These are phyloP conservation scores for Sphagnum magellanicum DNA, from an alignment of 228 moss, liverwort and hornwort genomes.

Conservation along the genomic window DNA sequence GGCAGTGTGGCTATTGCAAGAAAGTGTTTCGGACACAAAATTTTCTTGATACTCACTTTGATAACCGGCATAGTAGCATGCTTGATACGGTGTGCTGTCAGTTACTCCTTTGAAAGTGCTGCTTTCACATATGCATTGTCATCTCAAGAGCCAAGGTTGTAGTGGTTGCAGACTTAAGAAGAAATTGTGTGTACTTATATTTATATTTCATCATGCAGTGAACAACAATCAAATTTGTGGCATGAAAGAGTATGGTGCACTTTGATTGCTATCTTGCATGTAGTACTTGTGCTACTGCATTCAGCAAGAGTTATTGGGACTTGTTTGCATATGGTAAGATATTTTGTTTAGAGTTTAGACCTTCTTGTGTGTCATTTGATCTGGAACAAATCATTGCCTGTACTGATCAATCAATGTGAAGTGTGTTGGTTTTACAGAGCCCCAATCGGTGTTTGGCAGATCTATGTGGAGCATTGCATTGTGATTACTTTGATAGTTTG, in stretches of 20 bases:
- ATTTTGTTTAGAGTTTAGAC: too few relatives aligned
- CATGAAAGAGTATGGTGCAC: too few relatives aligned
- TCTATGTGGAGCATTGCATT: constrained; percentile 86
- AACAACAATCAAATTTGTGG: too few relatives aligned
- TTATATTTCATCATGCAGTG: too few relatives aligned
- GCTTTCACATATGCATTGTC: not conserved
- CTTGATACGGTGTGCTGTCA: constrained; percentile 49
- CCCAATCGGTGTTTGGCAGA: constrained; percentile 74
- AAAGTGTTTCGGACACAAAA: constrained; percentile 74
- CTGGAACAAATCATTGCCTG: too few relatives aligned
- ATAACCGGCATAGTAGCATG: constrained; percentile 69
- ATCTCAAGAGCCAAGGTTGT: not conserved
- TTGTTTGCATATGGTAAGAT: too few relatives aligned
- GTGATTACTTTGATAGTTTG: constrained; percentile 56
- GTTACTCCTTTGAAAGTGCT: not conserved
- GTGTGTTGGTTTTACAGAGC: constrained; percentile 28
- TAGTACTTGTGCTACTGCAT: too few relatives aligned
- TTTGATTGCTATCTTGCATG: too few relatives aligned
- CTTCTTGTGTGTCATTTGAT: too few relatives aligned
- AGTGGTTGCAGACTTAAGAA: constrained; percentile 3
- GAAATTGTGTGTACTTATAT: too few relatives aligned
- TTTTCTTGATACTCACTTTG: constrained; percentile 78
- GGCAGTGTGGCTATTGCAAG: constrained; percentile 87
- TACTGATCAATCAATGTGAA: too few relatives aligned
- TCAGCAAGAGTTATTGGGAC: too few relatives aligned